Evolutionary conservation across 768 basidiomycete genomes (phyloP).

Genomic region (Antrodiella citrinella): DNA sequence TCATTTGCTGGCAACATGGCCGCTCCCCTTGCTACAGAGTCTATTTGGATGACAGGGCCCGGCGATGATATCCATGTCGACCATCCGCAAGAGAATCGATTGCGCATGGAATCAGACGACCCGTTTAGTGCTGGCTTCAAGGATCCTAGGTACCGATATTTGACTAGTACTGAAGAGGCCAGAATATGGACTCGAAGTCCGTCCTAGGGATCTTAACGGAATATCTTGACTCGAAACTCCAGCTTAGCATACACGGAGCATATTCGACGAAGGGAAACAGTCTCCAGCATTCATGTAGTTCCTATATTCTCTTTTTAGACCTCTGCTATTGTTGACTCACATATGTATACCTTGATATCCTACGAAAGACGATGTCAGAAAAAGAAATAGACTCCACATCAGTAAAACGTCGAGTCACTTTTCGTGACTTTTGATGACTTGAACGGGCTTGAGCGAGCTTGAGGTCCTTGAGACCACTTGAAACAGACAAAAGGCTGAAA

Average conservation of each 20-base stretch:
- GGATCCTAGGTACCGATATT: too few relatives aligned
- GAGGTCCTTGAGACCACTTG: too few relatives aligned
- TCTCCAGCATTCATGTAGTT: not conserved
- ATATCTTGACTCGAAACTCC: not conserved
- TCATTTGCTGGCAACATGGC: not conserved
- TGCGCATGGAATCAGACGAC: not conserved
- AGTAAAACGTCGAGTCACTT: too few relatives aligned
- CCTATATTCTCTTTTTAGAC: not conserved
- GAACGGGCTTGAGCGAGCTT: too few relatives aligned
- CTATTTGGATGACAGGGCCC: not conserved
- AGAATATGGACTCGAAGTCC: not conserved
- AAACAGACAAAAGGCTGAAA: too few relatives aligned
- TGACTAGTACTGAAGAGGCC: not conserved
- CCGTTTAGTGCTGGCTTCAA: not conserved
- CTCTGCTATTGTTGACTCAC: too few relatives aligned
- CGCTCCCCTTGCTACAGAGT: not conserved
- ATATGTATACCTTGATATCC: too few relatives aligned
- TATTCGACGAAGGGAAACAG: too few relatives aligned
- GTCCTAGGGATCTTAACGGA: not conserved
- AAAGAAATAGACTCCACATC: too few relatives aligned
- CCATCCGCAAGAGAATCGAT: not conserved
- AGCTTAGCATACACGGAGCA: not conserved
- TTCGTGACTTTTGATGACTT: too few relatives aligned
- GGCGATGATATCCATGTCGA: not conserved
- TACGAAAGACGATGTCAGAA: too few relatives aligned